These are phyloP conservation scores for Cryphonectria carpinicola DNA, from an alignment of 2,329 filamentous ascomycete genomes.

Conservation along the genomic window DNA sequence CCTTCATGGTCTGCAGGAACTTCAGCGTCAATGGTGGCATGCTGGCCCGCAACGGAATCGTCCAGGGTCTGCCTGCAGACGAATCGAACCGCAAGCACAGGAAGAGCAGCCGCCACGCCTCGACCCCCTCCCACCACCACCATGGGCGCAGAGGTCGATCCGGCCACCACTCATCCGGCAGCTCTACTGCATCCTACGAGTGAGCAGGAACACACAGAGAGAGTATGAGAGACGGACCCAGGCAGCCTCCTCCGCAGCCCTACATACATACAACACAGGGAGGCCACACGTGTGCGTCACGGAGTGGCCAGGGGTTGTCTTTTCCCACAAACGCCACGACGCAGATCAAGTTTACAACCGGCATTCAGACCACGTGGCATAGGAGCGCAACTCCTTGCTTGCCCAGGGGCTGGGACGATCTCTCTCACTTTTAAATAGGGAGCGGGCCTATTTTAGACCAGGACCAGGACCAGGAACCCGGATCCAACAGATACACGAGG, in stretches of 20 bases:
- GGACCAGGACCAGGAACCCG: not conserved
- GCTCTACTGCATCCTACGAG: slow-evolving; percentile 63
- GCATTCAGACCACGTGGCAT: slow-evolving; percentile 15
- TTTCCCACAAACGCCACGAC: slow-evolving; percentile 1
- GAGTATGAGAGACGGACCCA: not conserved
- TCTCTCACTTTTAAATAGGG: not conserved
- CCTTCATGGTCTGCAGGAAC: slow-evolving; percentile 97
- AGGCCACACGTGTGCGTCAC: not conserved
- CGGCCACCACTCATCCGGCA: slow-evolving; percentile 65
- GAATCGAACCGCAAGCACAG: slow-evolving; percentile 53
- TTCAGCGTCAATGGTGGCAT: slow-evolving; percentile 97
- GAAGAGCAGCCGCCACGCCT: slow-evolving; percentile 57
- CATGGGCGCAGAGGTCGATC: slow-evolving; percentile 53
- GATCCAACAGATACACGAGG: slow-evolving; percentile 7
- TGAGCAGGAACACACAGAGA: slow-evolving; percentile 37
- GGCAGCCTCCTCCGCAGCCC: slow-evolving; percentile 19
- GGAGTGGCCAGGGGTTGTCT: no score
- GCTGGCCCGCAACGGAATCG: slow-evolving; percentile 71
- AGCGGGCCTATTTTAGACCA: not conserved
- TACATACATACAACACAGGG: not conserved
- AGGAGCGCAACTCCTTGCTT: not conserved
- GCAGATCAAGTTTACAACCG: not conserved
- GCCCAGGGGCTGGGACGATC: not conserved
- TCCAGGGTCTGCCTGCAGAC: slow-evolving; percentile 65
- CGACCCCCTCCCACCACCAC: slow-evolving; percentile 42